Percentiles rank a stretch among this genome's conserved stretches.
Evolutionary conservation across 352 stramenopile genomes (phyloP).

Genomic region (Phytopythium sindhum): DNA sequence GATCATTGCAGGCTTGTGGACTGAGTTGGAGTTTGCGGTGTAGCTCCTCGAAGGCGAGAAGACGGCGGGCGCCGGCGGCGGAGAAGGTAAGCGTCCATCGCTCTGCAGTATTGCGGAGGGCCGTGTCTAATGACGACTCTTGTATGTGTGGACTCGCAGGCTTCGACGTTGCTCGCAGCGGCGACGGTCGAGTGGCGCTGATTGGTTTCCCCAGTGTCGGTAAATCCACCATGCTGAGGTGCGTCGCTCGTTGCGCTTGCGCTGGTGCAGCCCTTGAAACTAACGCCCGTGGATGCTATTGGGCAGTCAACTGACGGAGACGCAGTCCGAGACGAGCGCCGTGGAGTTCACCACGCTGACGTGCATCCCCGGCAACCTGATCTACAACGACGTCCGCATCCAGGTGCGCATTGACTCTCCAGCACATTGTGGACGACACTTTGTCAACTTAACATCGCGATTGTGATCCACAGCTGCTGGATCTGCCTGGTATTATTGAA

Average conservation of each 20-base stretch:
- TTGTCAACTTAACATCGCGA: neutral
- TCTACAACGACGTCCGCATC: conserved; percentile 96
- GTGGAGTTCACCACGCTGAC: conserved; percentile 99
- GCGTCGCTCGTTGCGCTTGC: neutral
- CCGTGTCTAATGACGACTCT: neutral
- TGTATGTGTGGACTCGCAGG: conserved; percentile 33
- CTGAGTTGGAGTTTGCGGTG: neutral
- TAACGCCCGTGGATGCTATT: neutral
- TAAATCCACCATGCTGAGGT: conserved; percentile 87
- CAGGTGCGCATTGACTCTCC: conserved; percentile 57
- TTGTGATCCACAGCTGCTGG: conserved; percentile 81
- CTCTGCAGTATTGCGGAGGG: neutral
- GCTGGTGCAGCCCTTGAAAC: neutral
- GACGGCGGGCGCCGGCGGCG: conserved; percentile 61
- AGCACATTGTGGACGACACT: neutral
- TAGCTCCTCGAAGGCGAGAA: conserved; percentile 85
- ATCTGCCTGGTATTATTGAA: conserved; percentile 99
- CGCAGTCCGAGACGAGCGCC: conserved; percentile 93
- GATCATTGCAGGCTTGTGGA: neutral
- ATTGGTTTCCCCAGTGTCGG: conserved; percentile 93
- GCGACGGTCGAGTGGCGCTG: conserved; percentile 96
- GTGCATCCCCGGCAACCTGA: conserved; percentile 96
- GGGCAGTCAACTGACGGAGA: conserved; percentile 93
- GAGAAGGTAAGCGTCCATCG: conserved; percentile 32
- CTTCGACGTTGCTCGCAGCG: conserved; percentile 94